A percentile compares a stretch with the other conserved stretches of the same genome.
phyloP scores from a whole-genome alignment of 768 basidiomycete genomes.

The Cyathus striatus region DNA sequence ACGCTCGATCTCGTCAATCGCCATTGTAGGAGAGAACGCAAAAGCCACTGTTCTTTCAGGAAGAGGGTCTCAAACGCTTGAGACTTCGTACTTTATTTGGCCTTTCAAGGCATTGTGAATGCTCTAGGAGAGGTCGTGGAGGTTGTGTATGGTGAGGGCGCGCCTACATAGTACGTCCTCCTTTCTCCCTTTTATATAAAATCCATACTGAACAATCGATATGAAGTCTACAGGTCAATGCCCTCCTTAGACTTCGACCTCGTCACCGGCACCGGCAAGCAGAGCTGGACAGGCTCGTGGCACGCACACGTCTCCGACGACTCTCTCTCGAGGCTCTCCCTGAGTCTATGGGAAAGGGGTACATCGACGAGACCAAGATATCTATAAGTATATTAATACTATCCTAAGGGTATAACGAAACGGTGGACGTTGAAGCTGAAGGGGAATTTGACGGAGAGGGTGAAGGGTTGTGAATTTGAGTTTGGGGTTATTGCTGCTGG shows the following conservation, averaged over 20 bases:
- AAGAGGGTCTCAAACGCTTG: slow-evolving; percentile 69
- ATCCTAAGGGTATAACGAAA: slow-evolving; percentile 49
- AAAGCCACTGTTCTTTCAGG: slow-evolving; percentile 59
- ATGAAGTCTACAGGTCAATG: slow-evolving; percentile 56
- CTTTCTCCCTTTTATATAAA: too few relatives aligned
- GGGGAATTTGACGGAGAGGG: slow-evolving; percentile 55
- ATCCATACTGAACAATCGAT: too few relatives aligned
- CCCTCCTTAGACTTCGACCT: slow-evolving; percentile 69
- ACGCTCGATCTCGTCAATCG: slow-evolving; percentile 59
- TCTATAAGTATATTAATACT: slow-evolving; percentile 58
- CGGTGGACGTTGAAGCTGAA: slow-evolving; percentile 58
- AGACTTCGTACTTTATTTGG: slow-evolving; percentile 69
- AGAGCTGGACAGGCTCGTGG: slow-evolving; percentile 66
- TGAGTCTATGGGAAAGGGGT: slow-evolving; percentile 33
- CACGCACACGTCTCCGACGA: slow-evolving; percentile 52
- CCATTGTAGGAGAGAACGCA: slow-evolving; percentile 71
- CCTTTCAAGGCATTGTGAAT: slow-evolving; percentile 71
- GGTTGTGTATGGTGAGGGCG: slow-evolving; percentile 65
- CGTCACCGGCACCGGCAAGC: slow-evolving; percentile 50
- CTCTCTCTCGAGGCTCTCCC: slow-evolving; percentile 43
- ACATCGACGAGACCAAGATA: slow-evolving; percentile 61
- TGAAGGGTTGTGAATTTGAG: slow-evolving; percentile 56
- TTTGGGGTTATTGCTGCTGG: slow-evolving; percentile 68
- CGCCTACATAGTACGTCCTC: too few relatives aligned
- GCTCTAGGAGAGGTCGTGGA: slow-evolving; percentile 45